A percentile compares a stretch with the other conserved stretches of the same genome.
These are phyloP conservation scores for Malassezia restricta DNA, from an alignment of 1,284 basidiomycete genomes.

Conservation along the genomic window DNA sequence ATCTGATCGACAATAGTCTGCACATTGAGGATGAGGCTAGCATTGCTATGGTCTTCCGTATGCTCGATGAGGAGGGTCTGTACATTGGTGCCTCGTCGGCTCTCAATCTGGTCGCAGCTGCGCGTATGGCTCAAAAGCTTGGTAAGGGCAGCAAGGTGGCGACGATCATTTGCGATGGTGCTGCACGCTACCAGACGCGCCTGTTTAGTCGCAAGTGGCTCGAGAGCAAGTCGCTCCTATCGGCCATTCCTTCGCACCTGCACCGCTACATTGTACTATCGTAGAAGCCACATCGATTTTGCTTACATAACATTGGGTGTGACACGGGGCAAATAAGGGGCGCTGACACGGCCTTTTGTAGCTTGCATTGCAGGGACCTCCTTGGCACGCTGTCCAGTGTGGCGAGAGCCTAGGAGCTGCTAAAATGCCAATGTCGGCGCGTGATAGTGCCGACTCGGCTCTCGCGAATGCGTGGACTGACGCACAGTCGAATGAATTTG, in stretches of 20 bases:
- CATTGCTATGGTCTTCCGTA: slow-evolving; percentile 82
- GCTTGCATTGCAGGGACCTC: no score
- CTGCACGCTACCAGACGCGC: slow-evolving; percentile 89
- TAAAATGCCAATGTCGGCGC: neutral
- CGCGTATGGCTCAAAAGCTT: slow-evolving; percentile 70
- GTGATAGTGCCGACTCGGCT: neutral
- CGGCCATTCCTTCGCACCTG: slow-evolving; percentile 69
- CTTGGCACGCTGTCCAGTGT: no score
- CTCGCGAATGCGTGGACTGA: neutral
- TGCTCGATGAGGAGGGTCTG: slow-evolving; percentile 81
- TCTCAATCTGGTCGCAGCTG: slow-evolving; percentile 85
- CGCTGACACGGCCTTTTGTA: no score
- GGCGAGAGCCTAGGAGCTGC: neutral
- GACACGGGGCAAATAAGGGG: no score
- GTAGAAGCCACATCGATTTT: slow-evolving; percentile 2
- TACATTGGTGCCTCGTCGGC: slow-evolving; percentile 95
- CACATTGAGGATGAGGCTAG: slow-evolving; percentile 78
- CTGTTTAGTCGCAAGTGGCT: slow-evolving; percentile 94
- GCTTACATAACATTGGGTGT: no score
- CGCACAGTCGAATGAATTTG: neutral
- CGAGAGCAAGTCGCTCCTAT: slow-evolving; percentile 63
- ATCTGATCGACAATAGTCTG: slow-evolving; percentile 65
- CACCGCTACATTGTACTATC: slow-evolving; percentile 76
- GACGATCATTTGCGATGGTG: slow-evolving; percentile 86
- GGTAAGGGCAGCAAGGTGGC: slow-evolving; percentile 70